These are phyloP conservation scores for Colletotrichum sp. DNA, from an alignment of 2,329 filamentous ascomycete genomes.

Conservation along the genomic window DNA sequence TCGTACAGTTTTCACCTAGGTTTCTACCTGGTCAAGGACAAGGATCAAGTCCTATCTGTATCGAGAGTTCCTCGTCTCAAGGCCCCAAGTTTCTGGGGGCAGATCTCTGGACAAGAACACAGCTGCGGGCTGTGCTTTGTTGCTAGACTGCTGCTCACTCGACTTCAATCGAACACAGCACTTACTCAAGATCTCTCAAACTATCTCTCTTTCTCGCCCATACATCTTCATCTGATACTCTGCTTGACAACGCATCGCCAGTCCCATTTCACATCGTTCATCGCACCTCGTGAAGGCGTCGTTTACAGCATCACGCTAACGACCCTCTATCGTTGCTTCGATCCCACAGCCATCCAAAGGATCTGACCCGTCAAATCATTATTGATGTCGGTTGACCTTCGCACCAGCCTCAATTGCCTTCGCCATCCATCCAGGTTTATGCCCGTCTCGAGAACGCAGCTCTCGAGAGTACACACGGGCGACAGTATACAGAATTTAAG, in stretches of 20 bases:
- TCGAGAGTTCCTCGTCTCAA: slow-evolving; percentile 15
- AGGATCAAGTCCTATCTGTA: slow-evolving; percentile 13
- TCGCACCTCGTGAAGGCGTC: slow-evolving; percentile 14
- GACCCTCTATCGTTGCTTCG: neutral
- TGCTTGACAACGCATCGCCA: neutral
- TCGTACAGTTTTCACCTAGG: slow-evolving; percentile 1
- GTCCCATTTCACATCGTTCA: neutral
- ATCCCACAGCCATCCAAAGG: slow-evolving; percentile 17
- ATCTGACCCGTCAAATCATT: slow-evolving; percentile 34
- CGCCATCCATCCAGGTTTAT: slow-evolving; percentile 62
- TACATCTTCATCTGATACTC: neutral
- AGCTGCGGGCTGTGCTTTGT: slow-evolving; percentile 18
- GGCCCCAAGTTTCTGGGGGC: slow-evolving; percentile 21
- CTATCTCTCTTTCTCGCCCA: neutral
- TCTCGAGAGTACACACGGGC: slow-evolving; percentile 60
- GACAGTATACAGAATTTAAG: slow-evolving; percentile 61
- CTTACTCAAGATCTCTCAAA: neutral
- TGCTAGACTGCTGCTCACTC: slow-evolving; percentile 23
- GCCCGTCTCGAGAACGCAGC: slow-evolving; percentile 60
- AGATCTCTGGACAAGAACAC: slow-evolving; percentile 23
- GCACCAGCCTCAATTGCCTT: slow-evolving; percentile 60
- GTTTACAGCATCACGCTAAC: slow-evolving; percentile 11
- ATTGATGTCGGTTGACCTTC: slow-evolving; percentile 67
- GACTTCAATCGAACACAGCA: slow-evolving; percentile 5
- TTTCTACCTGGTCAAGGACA: slow-evolving; percentile 13